A percentile compares a stretch with the other conserved stretches of the same genome.
phyloP scores from a whole-genome alignment of 2,329 filamentous ascomycete genomes.

The Cyphellophora europaea region DNA sequence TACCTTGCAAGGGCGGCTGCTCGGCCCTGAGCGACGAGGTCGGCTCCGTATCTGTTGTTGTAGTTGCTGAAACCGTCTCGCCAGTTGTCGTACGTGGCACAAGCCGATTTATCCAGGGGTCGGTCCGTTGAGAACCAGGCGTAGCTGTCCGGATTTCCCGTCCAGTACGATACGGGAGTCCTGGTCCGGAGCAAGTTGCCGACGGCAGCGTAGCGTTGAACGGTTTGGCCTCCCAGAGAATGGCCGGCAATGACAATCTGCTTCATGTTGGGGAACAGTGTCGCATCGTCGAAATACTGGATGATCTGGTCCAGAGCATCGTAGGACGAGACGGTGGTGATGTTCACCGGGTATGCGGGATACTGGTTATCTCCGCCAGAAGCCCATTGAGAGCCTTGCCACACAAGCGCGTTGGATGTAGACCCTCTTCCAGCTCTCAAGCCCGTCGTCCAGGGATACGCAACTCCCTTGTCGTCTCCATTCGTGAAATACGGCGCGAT shows the following conservation, averaged over 20 bases:
- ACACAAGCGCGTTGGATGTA: slow-evolving; percentile 24
- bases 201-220: slow-evolving; percentile 26
- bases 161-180: neutral
- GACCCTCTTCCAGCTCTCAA: slow-evolving; percentile 19
- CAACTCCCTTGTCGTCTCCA: slow-evolving; percentile 24
- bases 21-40: too few relatives aligned
- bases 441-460: slow-evolving; percentile 24
- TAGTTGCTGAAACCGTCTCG: too few relatives aligned
- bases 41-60: too few relatives aligned
- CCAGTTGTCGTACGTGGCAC: too few relatives aligned
- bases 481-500: slow-evolving; percentile 27
- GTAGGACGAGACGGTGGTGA: slow-evolving; percentile 22
- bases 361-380: slow-evolving; percentile 26
- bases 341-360: slow-evolving; percentile 13
- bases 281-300: slow-evolving; percentile 24
- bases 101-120: too few relatives aligned
- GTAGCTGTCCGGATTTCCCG: too few relatives aligned
- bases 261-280: slow-evolving; percentile 25
- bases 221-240: slow-evolving; percentile 26
- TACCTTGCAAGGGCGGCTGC: too few relatives aligned
- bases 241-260: slow-evolving; percentile 29
- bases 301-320: slow-evolving; percentile 26
- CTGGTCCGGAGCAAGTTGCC: slow-evolving; percentile 18
- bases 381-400: slow-evolving; percentile 26
- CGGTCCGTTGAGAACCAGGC: too few relatives aligned